These are phyloP conservation scores for Suhomyces wounanorum DNA, from an alignment of 1,139 yeast species.

Conservation along the genomic window DNA sequence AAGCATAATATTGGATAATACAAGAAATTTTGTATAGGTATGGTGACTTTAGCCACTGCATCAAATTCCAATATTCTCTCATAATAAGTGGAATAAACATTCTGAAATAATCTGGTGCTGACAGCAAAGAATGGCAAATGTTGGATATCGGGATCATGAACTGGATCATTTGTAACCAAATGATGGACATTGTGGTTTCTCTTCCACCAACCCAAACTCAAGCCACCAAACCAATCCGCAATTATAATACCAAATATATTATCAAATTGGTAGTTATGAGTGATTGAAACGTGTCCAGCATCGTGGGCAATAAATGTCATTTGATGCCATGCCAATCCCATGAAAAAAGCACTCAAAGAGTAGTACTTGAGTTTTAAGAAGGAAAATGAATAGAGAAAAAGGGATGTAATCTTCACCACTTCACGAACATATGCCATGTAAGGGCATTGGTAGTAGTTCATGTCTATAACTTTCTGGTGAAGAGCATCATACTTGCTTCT, in stretches of 20 bases:
- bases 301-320: conserved; percentile 86
- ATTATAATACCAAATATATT: conserved; percentile 70
- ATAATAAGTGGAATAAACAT: conserved; percentile 78
- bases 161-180: conserved; percentile 83
- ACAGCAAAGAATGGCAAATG: conserved; percentile 92
- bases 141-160: conserved; percentile 92
- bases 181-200: conserved; percentile 91
- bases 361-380: conserved; percentile 51
- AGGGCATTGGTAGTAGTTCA: conserved; percentile 69
- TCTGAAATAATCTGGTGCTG: conserved; percentile 64
- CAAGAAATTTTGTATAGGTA: conserved; percentile 67
- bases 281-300: conserved; percentile 82
- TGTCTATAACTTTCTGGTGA: conserved; percentile 55
- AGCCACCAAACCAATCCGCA: conserved; percentile 84
- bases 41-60: conserved; percentile 54
- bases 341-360: conserved; percentile 57
- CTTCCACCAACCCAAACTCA: conserved; percentile 94
- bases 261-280: conserved; percentile 80
- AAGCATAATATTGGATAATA: conserved; percentile 80
- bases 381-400: conserved; percentile 53
- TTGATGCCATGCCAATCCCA: conserved; percentile 90
- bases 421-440: conserved; percentile 75
- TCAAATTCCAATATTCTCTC: conserved; percentile 69
- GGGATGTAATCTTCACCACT: conserved; percentile 55
- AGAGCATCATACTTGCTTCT: conserved; percentile 60